These are phyloP conservation scores for Botrytis paeoniae DNA, from an alignment of 2,329 filamentous ascomycete genomes.

Conservation along the genomic window DNA sequence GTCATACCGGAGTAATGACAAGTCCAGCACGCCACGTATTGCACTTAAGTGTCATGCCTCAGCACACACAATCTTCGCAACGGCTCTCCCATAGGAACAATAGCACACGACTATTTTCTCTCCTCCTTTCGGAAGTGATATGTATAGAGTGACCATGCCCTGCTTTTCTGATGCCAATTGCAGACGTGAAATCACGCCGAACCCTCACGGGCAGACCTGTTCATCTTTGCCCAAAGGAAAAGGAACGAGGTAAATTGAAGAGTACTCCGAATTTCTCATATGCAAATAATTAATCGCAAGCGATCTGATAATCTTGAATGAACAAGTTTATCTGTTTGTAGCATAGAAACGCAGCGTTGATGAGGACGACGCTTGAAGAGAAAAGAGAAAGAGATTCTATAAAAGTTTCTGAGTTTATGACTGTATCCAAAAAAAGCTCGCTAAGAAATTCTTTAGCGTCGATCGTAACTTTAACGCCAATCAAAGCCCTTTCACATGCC, in stretches of 20 bases:
- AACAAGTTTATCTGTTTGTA: slow-evolving; percentile 62
- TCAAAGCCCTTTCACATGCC: not conserved
- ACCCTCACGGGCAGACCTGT: slow-evolving; percentile 77
- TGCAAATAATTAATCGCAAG: slow-evolving; percentile 48
- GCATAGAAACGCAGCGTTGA: slow-evolving; percentile 96
- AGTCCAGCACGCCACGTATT: slow-evolving; percentile 78
- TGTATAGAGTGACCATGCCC: slow-evolving; percentile 43
- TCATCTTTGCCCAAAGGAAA: slow-evolving; percentile 44
- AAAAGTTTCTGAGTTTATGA: not conserved
- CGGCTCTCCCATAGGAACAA: slow-evolving; percentile 80
- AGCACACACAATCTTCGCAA: slow-evolving; percentile 85
- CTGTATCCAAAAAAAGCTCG: slow-evolving; percentile 3
- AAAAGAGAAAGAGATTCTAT: slow-evolving; percentile 16
- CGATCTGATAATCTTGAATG: slow-evolving; percentile 36
- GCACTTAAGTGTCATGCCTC: slow-evolving; percentile 77
- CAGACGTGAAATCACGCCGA: slow-evolving; percentile 78
- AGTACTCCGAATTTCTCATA: slow-evolving; percentile 99
- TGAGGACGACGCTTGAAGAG: slow-evolving; percentile 67
- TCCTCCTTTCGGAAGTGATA: slow-evolving; percentile 29
- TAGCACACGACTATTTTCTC: slow-evolving; percentile 41
- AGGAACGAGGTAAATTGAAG: slow-evolving; percentile 59
- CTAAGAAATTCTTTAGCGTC: slow-evolving; percentile 6
- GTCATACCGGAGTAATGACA: slow-evolving; percentile 27
- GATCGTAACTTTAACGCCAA: not conserved
- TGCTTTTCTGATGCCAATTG: slow-evolving; percentile 94